These are phyloP conservation scores for Hemileccinum rubropunctum DNA, from an alignment of 768 basidiomycete genomes.

Conservation along the genomic window DNA sequence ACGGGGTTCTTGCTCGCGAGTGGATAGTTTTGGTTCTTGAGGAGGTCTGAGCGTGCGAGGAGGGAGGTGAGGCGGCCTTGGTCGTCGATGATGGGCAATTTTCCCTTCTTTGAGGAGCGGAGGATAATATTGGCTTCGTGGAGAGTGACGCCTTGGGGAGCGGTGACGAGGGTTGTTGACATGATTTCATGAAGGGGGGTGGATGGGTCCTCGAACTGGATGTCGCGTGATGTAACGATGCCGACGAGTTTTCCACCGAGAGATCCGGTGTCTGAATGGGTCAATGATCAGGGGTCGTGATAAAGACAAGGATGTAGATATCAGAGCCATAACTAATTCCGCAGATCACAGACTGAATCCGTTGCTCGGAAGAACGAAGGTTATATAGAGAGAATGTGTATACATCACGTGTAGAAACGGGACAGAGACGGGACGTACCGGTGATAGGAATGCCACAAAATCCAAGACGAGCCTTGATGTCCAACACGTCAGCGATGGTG, in stretches of 20 bases:
- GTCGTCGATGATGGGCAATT: conserved; percentile 80
- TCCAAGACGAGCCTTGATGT: conserved; percentile 87
- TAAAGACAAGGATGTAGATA: background rate
- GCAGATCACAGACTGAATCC: conserved; percentile 69
- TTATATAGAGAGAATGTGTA: conserved; percentile 44
- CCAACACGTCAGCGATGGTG: conserved; percentile 83
- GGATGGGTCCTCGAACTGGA: conserved; percentile 80
- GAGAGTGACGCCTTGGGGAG: conserved; percentile 84
- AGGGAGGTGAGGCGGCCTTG: conserved; percentile 72
- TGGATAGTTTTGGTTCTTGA: conserved; percentile 97
- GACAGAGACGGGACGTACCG: conserved; percentile 53
- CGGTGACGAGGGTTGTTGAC: conserved; percentile 87
- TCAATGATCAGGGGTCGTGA: conserved; percentile 20
- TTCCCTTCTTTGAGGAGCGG: conserved; percentile 96
- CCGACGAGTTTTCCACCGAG: conserved; percentile 92
- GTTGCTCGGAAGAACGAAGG: conserved; percentile 91
- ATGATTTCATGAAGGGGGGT: conserved; percentile 79
- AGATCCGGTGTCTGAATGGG: conserved; percentile 70
- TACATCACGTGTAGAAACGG: conserved; percentile 42
- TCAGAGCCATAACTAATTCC: conserved; percentile 42
- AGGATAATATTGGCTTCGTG: conserved; percentile 91
- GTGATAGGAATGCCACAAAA: conserved; percentile 99
- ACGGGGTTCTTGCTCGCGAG: conserved; percentile 88
- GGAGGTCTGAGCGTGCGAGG: conserved; percentile 92
- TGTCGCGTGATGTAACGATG: conserved; percentile 94